Evolutionary conservation across 257 asterid species (phyloP).

Genomic region (Linderniella brevidens): DNA sequence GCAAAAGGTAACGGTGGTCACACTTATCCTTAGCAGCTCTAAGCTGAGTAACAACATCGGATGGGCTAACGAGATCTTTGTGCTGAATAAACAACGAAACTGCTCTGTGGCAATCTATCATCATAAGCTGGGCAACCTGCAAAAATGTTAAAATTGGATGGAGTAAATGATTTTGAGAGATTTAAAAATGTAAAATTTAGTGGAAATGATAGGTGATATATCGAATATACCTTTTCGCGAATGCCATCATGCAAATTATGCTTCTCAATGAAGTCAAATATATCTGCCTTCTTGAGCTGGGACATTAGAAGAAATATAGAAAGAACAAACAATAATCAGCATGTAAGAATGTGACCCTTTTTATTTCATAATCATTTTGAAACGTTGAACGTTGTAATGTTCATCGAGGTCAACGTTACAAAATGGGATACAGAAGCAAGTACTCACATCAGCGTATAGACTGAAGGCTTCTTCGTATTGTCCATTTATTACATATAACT

Average conservation of each 20-base stretch:
- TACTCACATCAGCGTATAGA: conserved; percentile 90
- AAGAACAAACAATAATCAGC: conserved; percentile 8
- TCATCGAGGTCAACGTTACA: not conserved
- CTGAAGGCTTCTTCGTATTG: conserved; percentile 85
- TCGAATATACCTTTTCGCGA: conserved; percentile 54
- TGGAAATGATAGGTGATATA: not conserved
- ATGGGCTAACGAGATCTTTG: conserved; percentile 48
- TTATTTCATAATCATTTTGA: too few species aligned
- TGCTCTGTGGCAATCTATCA: conserved; percentile 75
- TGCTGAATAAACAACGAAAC: conserved; percentile 62
- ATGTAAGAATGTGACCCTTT: too few species aligned
- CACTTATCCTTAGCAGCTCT: conserved; percentile 47
- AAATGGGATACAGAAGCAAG: conserved; percentile 7
- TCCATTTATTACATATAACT: conserved; percentile 69
- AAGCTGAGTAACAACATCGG: conserved; percentile 84
- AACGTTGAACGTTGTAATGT: too few species aligned
- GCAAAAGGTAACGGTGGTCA: conserved; percentile 47
- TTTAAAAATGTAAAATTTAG: not conserved
- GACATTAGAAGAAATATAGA: conserved; percentile 11
- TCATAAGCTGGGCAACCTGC: conserved; percentile 94
- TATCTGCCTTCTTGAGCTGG: conserved; percentile 81
- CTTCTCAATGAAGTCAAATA: conserved; percentile 88
- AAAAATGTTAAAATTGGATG: conserved; percentile 5
- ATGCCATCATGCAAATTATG: conserved; percentile 75
- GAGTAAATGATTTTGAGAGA: conserved; percentile 4